phyloP scores from a whole-genome alignment of 2,329 filamentous ascomycete genomes.

The Sporothrix pseudoabietina region DNA sequence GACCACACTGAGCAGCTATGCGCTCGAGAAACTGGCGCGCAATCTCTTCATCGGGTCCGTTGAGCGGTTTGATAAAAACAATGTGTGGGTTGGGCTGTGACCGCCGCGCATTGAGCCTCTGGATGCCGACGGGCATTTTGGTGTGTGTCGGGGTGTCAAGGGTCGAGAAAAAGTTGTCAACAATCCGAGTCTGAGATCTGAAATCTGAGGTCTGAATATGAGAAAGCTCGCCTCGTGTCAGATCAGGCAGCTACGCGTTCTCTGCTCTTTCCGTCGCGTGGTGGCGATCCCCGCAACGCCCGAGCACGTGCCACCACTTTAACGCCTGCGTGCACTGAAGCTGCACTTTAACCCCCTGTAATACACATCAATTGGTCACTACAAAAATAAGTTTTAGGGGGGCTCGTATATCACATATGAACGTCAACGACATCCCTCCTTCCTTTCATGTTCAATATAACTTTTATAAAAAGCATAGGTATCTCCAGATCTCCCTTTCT shows the following conservation, averaged over 20 bases:
- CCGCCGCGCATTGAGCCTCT: constrained; percentile 74
- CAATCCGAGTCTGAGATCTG: not conserved
- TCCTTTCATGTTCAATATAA: not conserved
- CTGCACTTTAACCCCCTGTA: not conserved
- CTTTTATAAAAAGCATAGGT: not conserved
- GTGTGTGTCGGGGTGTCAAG: not conserved
- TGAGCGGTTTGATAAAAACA: constrained; percentile 80
- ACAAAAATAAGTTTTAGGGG: not conserved
- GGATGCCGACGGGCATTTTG: constrained; percentile 73
- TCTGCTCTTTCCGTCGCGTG: constrained; percentile 15
- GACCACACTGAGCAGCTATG: constrained; percentile 78
- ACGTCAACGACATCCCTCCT: not conserved
- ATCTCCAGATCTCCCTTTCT: not conserved
- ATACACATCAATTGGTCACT: not conserved
- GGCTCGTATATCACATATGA: no score
- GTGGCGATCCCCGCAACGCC: constrained; percentile 28
- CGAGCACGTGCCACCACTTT: constrained; percentile 29
- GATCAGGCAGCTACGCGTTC: constrained; percentile 11
- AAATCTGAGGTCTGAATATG: not conserved
- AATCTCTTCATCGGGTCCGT: constrained; percentile 62
- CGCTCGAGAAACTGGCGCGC: constrained; percentile 73
- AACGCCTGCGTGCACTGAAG: not conserved
- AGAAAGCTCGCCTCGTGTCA: not conserved
- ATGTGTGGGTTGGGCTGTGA: constrained; percentile 77
- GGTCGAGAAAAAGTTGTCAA: not conserved